Evolutionary conservation across 2,329 filamentous ascomycete genomes (phyloP).

Genomic region (Claviceps arundinis): DNA sequence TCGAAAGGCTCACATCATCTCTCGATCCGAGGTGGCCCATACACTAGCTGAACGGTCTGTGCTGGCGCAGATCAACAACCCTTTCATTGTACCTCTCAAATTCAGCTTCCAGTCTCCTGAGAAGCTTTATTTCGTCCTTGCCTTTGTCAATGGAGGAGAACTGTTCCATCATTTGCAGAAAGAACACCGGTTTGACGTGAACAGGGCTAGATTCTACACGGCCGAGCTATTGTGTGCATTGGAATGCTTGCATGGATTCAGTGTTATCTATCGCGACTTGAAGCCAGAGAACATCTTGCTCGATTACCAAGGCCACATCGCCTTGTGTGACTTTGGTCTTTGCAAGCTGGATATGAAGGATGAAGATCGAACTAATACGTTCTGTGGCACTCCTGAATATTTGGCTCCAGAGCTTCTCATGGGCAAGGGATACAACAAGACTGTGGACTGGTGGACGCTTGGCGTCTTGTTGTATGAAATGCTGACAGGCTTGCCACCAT

Average conservation of each 20-base stretch:
- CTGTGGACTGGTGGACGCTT: conserved; percentile 97
- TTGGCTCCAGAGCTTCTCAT: conserved; percentile 86
- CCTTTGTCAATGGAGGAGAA: conserved; percentile 96
- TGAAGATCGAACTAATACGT: conserved; percentile 94
- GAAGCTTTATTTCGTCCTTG: conserved; percentile 92
- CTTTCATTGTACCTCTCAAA: conserved; percentile 96
- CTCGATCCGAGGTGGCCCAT: conserved; percentile 90
- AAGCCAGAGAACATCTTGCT: conserved; percentile 89
- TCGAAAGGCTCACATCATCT: conserved; percentile 97
- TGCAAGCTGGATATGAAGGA: conserved; percentile 99
- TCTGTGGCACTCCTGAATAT: conserved; percentile 96
- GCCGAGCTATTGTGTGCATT: conserved; percentile 90
- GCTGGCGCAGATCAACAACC: conserved; percentile 97
- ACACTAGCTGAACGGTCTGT: conserved; percentile 96
- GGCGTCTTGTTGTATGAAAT: conserved; percentile 97
- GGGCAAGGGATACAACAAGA: conserved; percentile 93
- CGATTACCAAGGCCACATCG: conserved; percentile 95
- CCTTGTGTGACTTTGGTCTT: conserved; percentile 92
- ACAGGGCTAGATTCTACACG: conserved; percentile 91
- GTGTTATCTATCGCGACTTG: conserved; percentile 77
- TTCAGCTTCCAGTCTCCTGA: conserved; percentile 99
- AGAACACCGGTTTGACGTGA: conserved; percentile 95
- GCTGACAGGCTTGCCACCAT: conserved; percentile 91
- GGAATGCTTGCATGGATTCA: conserved; percentile 94
- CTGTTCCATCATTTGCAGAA: conserved; percentile 95